A percentile compares a stretch with the other conserved stretches of the same genome.
Evolutionary conservation across 2,329 filamentous ascomycete species (phyloP).

Genomic region (Akanthomyces muscarius): DNA sequence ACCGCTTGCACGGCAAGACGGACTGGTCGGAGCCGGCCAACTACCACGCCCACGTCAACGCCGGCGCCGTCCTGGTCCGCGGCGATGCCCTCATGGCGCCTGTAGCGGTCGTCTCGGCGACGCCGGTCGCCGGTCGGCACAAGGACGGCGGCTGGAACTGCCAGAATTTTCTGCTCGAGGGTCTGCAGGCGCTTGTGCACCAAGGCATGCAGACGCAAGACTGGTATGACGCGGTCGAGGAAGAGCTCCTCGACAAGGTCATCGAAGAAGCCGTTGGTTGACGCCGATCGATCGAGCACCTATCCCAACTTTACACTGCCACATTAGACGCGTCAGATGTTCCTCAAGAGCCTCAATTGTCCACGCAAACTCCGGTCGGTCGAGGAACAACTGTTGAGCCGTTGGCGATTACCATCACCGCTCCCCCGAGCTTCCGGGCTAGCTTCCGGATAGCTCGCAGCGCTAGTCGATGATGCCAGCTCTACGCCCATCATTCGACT

Average conservation of each 20-base stretch:
- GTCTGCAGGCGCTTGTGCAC: conserved; percentile 16
- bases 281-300: neutral
- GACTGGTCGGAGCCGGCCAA: conserved; percentile 18
- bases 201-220: conserved; percentile 18
- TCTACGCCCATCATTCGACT: neutral
- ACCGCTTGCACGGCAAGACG: conserved; percentile 13
- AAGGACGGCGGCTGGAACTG: conserved; percentile 19
- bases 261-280: conserved; percentile 15
- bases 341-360: neutral
- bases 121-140: conserved; percentile 9
- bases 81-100: conserved; percentile 16
- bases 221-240: conserved; percentile 18
- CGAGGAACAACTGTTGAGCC: neutral
- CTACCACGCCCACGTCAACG: conserved; percentile 21
- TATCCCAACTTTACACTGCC: neutral
- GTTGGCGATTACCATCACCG: neutral
- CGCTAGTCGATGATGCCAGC: neutral
- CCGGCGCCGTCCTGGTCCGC: conserved; percentile 17
- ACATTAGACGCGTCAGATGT: neutral
- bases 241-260: conserved; percentile 17
- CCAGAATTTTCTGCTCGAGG: conserved; percentile 20
- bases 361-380: neutral
- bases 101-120: conserved; percentile 14
- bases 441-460: neutral
- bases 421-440: neutral